A percentile compares a stretch with the other conserved stretches of the same genome.
Evolutionary conservation across 345 rosid species (phyloP).

Genomic region (Barbarea vulgaris): DNA sequence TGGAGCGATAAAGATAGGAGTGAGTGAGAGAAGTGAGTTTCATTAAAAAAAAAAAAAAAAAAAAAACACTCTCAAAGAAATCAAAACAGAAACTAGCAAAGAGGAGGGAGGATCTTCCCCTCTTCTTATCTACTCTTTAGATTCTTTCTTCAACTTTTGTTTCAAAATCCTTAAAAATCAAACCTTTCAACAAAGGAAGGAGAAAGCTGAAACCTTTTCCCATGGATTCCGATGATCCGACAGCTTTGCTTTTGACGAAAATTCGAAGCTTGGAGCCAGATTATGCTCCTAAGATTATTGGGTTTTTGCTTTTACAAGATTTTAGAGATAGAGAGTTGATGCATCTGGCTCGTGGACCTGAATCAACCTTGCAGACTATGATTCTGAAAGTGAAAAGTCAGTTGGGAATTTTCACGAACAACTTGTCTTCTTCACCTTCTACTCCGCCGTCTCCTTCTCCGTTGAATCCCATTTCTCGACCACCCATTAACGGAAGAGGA

Average conservation of each 20-base stretch:
- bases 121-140: slow-evolving; percentile 26
- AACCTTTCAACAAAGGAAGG: neutral
- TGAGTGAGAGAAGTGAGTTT: slow-evolving; percentile 32
- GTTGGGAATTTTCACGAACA: slow-evolving; percentile 60
- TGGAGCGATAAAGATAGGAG: slow-evolving; percentile 47
- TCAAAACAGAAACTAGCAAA: slow-evolving; percentile 29
- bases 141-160: neutral
- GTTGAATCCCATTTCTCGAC: slow-evolving; percentile 51
- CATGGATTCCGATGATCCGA: slow-evolving; percentile 85
- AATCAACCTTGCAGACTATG: slow-evolving; percentile 54
- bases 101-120: slow-evolving; percentile 28
- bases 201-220: slow-evolving; percentile 21
- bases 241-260: slow-evolving; percentile 61
- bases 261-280: slow-evolving; percentile 75
- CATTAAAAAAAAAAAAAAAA: slow-evolving; percentile 1
- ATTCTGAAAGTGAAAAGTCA: slow-evolving; percentile 62
- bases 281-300: slow-evolving; percentile 83
- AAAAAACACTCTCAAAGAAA: neutral
- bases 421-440: slow-evolving; percentile 38
- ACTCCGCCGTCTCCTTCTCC: slow-evolving; percentile 45
- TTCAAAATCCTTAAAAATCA: slow-evolving; percentile 7
- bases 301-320: slow-evolving; percentile 77
- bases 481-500: slow-evolving; percentile 46
- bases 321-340: slow-evolving; percentile 62
- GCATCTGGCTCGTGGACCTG: slow-evolving; percentile 67